These are phyloP conservation scores for Myrica gale DNA, from an alignment of 306 rosid genomes.

Conservation along the genomic window DNA sequence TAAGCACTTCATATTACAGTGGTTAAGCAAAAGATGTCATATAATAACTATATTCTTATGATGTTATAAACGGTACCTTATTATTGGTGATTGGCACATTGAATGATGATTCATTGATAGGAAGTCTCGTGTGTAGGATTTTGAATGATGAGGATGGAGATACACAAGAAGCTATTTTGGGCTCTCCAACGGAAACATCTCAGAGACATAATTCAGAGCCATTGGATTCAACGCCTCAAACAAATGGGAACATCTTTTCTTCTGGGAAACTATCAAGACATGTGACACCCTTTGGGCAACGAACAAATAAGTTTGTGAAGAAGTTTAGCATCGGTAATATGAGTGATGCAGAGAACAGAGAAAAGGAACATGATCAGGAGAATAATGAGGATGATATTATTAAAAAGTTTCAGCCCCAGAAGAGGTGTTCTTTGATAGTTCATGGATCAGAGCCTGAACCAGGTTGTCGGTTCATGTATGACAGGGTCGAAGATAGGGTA, in stretches of 20 bases:
- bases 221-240: slow-evolving; percentile 50
- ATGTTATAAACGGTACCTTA: background rate
- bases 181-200: slow-evolving; percentile 56
- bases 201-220: slow-evolving; percentile 40
- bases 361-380: slow-evolving; percentile 41
- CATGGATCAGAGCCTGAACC: slow-evolving; percentile 65
- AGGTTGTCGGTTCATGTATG: slow-evolving; percentile 84
- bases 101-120: slow-evolving; percentile 10
- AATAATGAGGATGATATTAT: slow-evolving; percentile 58
- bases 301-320: slow-evolving; percentile 64
- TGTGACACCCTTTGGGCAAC: slow-evolving; percentile 70
- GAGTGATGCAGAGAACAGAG: slow-evolving; percentile 40
- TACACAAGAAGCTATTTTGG: slow-evolving; percentile 43
- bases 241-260: slow-evolving; percentile 50
- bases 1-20: background rate
- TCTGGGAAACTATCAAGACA: slow-evolving; percentile 59
- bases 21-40: no score
- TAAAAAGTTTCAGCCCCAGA: slow-evolving; percentile 59
- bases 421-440: slow-evolving; percentile 62
- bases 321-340: slow-evolving; percentile 52
- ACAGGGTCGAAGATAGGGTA: slow-evolving; percentile 78
- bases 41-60: background rate
- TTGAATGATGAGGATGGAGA: slow-evolving; percentile 55
- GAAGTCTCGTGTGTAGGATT: slow-evolving; percentile 46
- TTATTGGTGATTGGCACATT: background rate